phyloP scores from a whole-genome alignment of 345 rosid species.

The Eucalyptus sp. region DNA sequence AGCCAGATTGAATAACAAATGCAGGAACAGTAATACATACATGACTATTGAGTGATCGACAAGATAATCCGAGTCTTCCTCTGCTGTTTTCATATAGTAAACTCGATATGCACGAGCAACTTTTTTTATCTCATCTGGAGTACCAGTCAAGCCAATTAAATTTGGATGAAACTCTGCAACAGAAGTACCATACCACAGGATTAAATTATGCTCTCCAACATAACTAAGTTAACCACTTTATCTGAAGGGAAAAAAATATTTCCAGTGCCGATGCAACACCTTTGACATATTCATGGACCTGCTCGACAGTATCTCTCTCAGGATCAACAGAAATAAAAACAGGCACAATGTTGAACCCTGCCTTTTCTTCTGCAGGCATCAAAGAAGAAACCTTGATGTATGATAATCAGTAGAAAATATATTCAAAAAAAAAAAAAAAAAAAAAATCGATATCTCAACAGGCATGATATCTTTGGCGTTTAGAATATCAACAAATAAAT shows the following conservation, averaged over 20 bases:
- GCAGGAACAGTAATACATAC: conserved; percentile 15
- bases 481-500: background rate
- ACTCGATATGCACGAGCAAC: conserved; percentile 93
- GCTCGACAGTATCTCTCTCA: conserved; percentile 89
- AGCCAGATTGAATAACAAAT: background rate
- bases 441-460: background rate
- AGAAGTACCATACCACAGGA: background rate
- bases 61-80: conserved; percentile 96
- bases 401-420: background rate
- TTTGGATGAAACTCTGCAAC: conserved; percentile 80
- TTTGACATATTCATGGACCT: conserved; percentile 86
- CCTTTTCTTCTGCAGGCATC: conserved; percentile 51
- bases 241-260: background rate
- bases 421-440: background rate
- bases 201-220: background rate
- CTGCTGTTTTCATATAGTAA: conserved; percentile 93
- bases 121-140: conserved; percentile 56
- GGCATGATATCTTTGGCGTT: background rate
- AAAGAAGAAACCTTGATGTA: background rate
- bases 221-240: background rate
- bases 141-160: conserved; percentile 80
- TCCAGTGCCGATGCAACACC: conserved; percentile 22
- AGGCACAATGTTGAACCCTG: conserved; percentile 63
- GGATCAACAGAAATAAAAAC: conserved; percentile 94
- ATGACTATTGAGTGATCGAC: conserved; percentile 97